Conservation (phyloP, 805 yeast species). For the Allodekkera sacchari region DNA sequence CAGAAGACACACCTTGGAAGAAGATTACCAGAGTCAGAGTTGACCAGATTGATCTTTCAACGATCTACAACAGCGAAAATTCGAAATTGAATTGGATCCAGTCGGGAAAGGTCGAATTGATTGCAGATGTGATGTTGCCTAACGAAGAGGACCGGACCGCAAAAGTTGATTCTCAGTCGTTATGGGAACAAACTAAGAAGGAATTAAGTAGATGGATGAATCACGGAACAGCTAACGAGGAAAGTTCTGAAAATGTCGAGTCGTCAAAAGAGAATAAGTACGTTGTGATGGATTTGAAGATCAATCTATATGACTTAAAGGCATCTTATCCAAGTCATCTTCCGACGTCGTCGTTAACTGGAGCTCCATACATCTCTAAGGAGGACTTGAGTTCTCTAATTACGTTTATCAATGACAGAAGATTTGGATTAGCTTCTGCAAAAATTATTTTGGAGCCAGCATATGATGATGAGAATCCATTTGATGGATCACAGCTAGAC, state of each 20-base stretch:
- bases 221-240: background rate
- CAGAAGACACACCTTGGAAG: slow-evolving; percentile 32
- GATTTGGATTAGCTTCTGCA: slow-evolving; percentile 19
- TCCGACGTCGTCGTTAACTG: slow-evolving; percentile 43
- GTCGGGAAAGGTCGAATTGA: slow-evolving; percentile 60
- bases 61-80: slow-evolving; percentile 14
- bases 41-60: slow-evolving; percentile 29
- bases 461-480: slow-evolving; percentile 16
- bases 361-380: slow-evolving; percentile 47
- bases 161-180: background rate
- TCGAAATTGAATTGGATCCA: slow-evolving; percentile 64
- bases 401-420: slow-evolving; percentile 47
- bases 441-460: slow-evolving; percentile 3
- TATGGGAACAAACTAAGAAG: slow-evolving; percentile 1
- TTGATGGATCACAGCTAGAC: slow-evolving; percentile 23
- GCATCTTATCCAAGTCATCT: slow-evolving; percentile 43
- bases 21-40: slow-evolving; percentile 38
- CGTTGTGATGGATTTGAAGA: slow-evolving; percentile 58
- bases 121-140: slow-evolving; percentile 70
- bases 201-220: background rate
- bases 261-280: slow-evolving; percentile 35
- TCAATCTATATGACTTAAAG: slow-evolving; percentile 54
- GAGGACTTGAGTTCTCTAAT: slow-evolving; percentile 56
- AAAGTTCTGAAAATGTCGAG: too few relatives aligned
- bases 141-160: slow-evolving; percentile 26